Percentiles rank a stretch among this genome's conserved stretches.
phyloP scores from a whole-genome alignment of 2,329 filamentous ascomycete species.

The Alternaria gaisen region DNA sequence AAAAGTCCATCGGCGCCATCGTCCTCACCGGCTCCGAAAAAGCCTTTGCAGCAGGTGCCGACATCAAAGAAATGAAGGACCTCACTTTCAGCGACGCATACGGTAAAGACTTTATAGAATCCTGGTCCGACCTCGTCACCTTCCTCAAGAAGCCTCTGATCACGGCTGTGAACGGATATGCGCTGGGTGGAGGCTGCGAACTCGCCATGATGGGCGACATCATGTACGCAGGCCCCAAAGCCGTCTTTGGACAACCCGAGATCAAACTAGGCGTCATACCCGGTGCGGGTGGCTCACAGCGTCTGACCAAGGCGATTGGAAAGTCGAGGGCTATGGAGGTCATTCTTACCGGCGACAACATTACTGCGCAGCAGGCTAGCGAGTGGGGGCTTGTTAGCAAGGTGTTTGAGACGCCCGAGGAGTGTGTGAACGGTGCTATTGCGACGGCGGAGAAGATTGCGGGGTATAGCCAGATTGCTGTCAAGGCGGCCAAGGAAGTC shows the following conservation, averaged over 20 bases:
- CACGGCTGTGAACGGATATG: conserved; percentile 92
- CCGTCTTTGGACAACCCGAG: conserved; percentile 96
- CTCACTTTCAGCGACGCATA: conserved; percentile 90
- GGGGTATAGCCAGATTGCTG: conserved; percentile 82
- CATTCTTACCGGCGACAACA: conserved; percentile 66
- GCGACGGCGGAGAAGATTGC: conserved; percentile 91
- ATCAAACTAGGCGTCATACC: conserved; percentile 94
- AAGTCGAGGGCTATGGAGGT: conserved; percentile 58
- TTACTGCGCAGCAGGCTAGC: conserved; percentile 83
- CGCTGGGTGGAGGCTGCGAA: conserved; percentile 94
- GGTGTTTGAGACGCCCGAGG: conserved; percentile 80
- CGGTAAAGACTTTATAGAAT: conserved; percentile 90
- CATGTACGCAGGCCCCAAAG: conserved; percentile 83
- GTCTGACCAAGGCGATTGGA: conserved; percentile 74
- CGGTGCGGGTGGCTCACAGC: conserved; percentile 89
- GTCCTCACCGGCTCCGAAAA: conserved; percentile 87
- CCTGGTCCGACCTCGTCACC: conserved; percentile 87
- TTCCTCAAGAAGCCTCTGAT: conserved; percentile 93
- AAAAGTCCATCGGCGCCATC: conserved; percentile 45
- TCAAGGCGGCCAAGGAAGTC: conserved; percentile 94
- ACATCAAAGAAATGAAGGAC: conserved; percentile 99
- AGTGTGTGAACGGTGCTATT: conserved; percentile 81
- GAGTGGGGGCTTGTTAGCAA: conserved; percentile 90
- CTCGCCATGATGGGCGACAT: conserved; percentile 98
- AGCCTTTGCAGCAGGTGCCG: conserved; percentile 82